Conservation (phyloP, 495 filamentous ascomycete genomes). For the Patellaria atrata region DNA sequence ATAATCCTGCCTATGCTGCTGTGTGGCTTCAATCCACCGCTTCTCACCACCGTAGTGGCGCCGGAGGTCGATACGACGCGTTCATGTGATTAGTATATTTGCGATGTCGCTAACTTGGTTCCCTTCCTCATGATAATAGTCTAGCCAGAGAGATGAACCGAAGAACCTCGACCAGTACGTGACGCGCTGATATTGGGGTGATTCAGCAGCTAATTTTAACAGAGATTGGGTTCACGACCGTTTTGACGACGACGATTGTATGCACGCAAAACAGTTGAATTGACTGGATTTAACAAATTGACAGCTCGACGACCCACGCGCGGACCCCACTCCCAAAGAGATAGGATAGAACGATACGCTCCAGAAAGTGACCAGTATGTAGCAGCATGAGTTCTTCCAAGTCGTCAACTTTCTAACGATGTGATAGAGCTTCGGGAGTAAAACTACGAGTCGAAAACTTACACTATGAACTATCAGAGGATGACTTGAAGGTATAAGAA, state of each 20-base stretch:
- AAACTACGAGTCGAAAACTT: conserved; percentile 82
- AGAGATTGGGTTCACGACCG: conserved; percentile 90
- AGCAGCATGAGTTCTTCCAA: conserved; percentile 7
- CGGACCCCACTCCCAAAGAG: conserved; percentile 29
- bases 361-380: conserved; percentile 14
- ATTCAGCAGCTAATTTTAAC: conserved; percentile 15
- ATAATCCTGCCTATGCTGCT: not conserved
- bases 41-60: conserved; percentile 1
- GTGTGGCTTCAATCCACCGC: conserved; percentile 3
- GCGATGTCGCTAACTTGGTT: not conserved
- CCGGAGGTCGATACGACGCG: conserved; percentile 2
- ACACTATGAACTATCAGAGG: conserved; percentile 83
- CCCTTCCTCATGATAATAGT: too few species aligned
- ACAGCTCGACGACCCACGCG: conserved; percentile 27
- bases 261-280: conserved; percentile 29
- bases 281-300: conserved; percentile 4
- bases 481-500: conserved; percentile 60
- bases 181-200: conserved; percentile 33
- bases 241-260: conserved; percentile 53
- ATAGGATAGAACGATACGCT: conserved; percentile 9
- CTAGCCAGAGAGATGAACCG: conserved; percentile 30
- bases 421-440: conserved; percentile 41
- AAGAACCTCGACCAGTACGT: conserved; percentile 40
- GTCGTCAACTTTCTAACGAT: conserved; percentile 22
- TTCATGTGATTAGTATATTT: not conserved